phyloP scores from a whole-genome alignment of 257 asterid species.

The Eucommia ulmoides region DNA sequence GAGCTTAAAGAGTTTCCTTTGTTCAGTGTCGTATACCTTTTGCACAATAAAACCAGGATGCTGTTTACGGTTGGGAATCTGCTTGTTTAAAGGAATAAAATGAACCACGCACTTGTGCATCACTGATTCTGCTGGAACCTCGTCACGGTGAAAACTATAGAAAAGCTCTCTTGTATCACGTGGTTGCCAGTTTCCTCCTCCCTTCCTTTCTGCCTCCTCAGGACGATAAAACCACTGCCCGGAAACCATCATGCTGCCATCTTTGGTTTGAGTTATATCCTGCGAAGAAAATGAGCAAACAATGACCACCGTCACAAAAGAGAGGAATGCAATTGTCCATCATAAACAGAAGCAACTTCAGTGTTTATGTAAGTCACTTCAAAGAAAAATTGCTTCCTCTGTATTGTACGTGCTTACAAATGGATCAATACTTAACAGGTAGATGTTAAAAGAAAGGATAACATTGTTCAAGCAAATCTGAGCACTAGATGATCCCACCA shows the following conservation, averaged over 20 bases:
- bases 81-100: constrained; percentile 67
- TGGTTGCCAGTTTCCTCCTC: constrained; percentile 72
- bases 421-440: no score
- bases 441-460: no score
- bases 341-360: not conserved
- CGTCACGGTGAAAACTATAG: constrained; percentile 78
- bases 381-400: no score
- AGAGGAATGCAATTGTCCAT: no score
- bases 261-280: constrained; percentile 45
- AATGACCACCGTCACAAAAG: not conserved
- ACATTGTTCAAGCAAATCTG: no score
- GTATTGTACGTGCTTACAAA: no score
- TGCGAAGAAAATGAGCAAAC: constrained; percentile 13
- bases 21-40: constrained; percentile 66
- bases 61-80: constrained; percentile 56
- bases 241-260: constrained; percentile 41
- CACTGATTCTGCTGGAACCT: constrained; percentile 80
- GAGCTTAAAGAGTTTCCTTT: constrained; percentile 52
- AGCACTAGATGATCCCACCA: no score
- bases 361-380: no score
- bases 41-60: constrained; percentile 87
- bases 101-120: constrained; percentile 87
- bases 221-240: constrained; percentile 96
- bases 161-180: constrained; percentile 55
- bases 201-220: constrained; percentile 61